Base-by-base conservation (phyloP, 352 stramenopile species). In the Pythium phragmitis region DNA sequence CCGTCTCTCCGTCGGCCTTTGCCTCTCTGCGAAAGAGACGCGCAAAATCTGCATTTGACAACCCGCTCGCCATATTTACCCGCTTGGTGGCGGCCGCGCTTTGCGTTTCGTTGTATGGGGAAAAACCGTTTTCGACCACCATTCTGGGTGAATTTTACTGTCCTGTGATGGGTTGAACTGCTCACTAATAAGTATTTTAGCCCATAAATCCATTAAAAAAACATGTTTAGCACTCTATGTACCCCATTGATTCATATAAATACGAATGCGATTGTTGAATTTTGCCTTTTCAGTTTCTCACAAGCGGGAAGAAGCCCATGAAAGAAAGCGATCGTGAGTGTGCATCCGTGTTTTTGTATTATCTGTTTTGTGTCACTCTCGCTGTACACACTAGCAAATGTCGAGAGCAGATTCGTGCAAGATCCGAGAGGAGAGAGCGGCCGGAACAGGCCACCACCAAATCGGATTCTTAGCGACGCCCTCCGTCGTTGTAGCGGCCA, bases 41-140 rank as follows among this genome's bases (percentile, higher is more conserved):
- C 63, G 85, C 82, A 59, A 94, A 94, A 72, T 94, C 85, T 4
- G 85, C 82, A 60, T 94, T 94, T 56, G 66, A 83, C 59, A 89
- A 50, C 42, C 79, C 68, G 26, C 28, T 43, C n/a, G 51, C 49
- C 55, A 68, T 68, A 21, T 17, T 57, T 28, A n/a, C 7, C 14
- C 16, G 34, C 3, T 28, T 28, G 30, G 4, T 45, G 4, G 56
- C 17, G 39, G 16, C 2, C 14, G 34, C 34, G 7, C 34, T n/a
- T n/a, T 16, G 11, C 36, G 33, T 39, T 30, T 41, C 26, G 7
- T 26, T 9, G 30, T 42, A 0, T 16, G 26, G 7, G 48, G 19
- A 55, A 16, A 55, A 55, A 55, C 8, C 26, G n/a, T 50, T 50
- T 50, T 30, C 45, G 9, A 12, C 21, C 45, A 50, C n/a, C n/a